Base-by-base conservation (phyloP, 1,284 basidiomycete species). In the Sporisorium scitamineum region DNA sequence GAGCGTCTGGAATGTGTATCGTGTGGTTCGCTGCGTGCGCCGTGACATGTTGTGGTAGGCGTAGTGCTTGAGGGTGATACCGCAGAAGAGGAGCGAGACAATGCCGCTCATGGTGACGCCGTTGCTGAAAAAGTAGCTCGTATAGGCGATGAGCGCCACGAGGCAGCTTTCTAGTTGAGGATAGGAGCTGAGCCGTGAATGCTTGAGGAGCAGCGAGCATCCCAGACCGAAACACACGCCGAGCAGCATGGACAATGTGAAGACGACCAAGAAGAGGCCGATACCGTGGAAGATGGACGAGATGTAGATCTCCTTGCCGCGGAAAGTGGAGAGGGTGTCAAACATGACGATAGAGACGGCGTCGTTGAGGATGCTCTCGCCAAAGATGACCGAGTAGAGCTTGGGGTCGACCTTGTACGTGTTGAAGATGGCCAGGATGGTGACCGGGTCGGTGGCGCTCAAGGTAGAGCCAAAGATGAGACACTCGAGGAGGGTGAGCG, bases 291-390 rank as follows among this genome's bases (percentile, higher is more conserved):
- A 96, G 76, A 99, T 89, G 3, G 94, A 96, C 8, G 90, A 90
- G 27, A 97, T 82, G 85, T 91, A 93, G 64, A 99, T 92, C 80
- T 96, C 92, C 61, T 92, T 90, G 26, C 93, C 94, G 77, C 96
- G 93, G 86, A 99, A 97, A 80, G 92, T 92, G 4, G 93, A 92
- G 53, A 98, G 88, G 0, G 95, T 97, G 86, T 99, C 96, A 87
- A 98, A 99, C 94, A 99, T 97, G 87, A 99, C 96, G 88, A 99
- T 99, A 88, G 94, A 95, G 80, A 99, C 96, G 29, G 96, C 96
- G 89, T 99, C 96, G 87, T 99, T 99, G 71, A 99, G 87, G 70
- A 99, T 90, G 85, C 92, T 94, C 87, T 99, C 96, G 34, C 97
- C 97, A 85, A 99, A 99, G 80, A 99, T 99, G 87, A 99, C 91